A percentile compares a stretch with the other conserved stretches of the same genome.
These are phyloP conservation scores for Aspergillus mulundensis DNA, from an alignment of 495 filamentous ascomycete species.

Conservation along the genomic window DNA sequence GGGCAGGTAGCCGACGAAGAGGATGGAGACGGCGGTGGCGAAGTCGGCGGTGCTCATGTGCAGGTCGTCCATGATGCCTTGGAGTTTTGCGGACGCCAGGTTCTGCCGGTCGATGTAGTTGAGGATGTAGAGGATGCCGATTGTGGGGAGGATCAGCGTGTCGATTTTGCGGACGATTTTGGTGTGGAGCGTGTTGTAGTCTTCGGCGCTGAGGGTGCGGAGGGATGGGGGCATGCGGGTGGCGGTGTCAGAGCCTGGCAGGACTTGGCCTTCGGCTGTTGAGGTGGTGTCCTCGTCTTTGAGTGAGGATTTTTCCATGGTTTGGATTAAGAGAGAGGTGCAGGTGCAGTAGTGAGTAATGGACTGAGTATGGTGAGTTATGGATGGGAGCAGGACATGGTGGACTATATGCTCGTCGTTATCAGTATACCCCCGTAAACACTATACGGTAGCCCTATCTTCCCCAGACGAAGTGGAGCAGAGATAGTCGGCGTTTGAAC, in stretches of 20 bases:
- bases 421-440: background rate
- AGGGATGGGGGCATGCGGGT: constrained; percentile 30
- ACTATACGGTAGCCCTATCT: background rate
- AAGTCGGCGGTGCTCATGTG: constrained; percentile 28
- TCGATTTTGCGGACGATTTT: constrained; percentile 43
- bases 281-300: constrained; percentile 24
- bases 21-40: constrained; percentile 27
- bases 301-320: background rate
- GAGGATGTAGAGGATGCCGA: constrained; percentile 37
- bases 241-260: constrained; percentile 1
- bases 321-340: background rate
- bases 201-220: constrained; percentile 23
- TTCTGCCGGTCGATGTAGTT: constrained; percentile 39
- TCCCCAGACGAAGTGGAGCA: background rate
- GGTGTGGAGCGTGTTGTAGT: constrained; percentile 10
- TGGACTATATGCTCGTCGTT: background rate
- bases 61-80: constrained; percentile 28
- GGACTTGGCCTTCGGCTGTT: constrained; percentile 30
- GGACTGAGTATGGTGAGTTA: background rate
- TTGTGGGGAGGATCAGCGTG: constrained; percentile 30
- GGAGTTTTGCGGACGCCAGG: constrained; percentile 26
- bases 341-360: background rate
- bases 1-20: constrained; percentile 45
- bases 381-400: background rate
- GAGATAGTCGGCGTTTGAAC: background rate